Conservation (phyloP, 345 rosid species). For the Citrus trifoliata region DNA sequence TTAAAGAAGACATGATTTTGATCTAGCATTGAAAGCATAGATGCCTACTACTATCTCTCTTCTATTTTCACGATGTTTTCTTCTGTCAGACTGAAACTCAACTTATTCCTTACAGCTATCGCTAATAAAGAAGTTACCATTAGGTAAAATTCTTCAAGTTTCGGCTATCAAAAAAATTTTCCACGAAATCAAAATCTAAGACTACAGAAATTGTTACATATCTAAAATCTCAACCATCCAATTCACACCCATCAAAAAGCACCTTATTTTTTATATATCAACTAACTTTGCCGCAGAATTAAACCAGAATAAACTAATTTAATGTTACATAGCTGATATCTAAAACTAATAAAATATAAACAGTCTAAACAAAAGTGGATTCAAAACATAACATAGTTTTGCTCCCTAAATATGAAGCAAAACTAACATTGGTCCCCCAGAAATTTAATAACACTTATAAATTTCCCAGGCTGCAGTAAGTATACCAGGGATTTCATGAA, state of each 20-base stretch:
- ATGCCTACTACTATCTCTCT: background rate
- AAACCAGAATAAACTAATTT: background rate
- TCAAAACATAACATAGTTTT: background rate
- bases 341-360: background rate
- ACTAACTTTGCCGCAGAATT: background rate
- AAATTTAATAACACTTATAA: too few relatives aligned
- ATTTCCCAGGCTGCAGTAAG: background rate
- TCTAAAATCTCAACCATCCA: background rate
- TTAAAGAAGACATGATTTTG: background rate
- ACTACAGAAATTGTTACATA: background rate
- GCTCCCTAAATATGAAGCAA: background rate
- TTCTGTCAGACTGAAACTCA: background rate
- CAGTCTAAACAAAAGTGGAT: background rate
- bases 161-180: background rate
- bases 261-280: background rate
- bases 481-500: background rate
- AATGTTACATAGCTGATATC: background rate
- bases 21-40: background rate
- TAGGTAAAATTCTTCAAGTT: background rate
- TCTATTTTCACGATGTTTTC: background rate
- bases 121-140: background rate
- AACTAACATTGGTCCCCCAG: background rate
- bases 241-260: background rate
- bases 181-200: background rate
- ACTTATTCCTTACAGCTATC: too few relatives aligned